phyloP scores from a whole-genome alignment of 768 basidiomycete species.

The Cantharellus anzutake region DNA sequence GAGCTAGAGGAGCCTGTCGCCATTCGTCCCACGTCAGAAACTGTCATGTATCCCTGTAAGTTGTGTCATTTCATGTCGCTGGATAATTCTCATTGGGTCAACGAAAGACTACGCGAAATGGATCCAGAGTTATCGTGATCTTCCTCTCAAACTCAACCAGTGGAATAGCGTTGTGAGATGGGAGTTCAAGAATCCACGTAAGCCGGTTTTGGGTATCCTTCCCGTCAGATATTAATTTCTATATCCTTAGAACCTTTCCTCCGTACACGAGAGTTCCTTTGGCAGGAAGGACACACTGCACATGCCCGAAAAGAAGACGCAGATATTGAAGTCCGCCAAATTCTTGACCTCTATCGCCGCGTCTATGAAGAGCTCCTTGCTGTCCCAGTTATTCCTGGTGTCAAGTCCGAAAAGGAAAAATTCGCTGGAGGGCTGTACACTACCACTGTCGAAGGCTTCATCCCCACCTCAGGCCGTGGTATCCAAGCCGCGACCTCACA shows the following conservation, averaged over 20 bases:
- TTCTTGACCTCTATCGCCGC: slow-evolving; percentile 87
- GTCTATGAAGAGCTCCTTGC: slow-evolving; percentile 96
- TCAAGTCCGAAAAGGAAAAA: slow-evolving; percentile 99
- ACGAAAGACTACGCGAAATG: slow-evolving; percentile 86
- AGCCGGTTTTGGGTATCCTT: slow-evolving; percentile 13
- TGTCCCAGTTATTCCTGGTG: slow-evolving; percentile 88
- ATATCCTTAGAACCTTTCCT: slow-evolving; percentile 71
- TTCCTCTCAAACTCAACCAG: slow-evolving; percentile 92
- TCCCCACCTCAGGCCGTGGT: slow-evolving; percentile 90
- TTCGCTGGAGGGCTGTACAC: slow-evolving; percentile 97
- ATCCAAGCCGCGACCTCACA: slow-evolving; percentile 98
- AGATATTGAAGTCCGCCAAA: slow-evolving; percentile 77
- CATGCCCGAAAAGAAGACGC: slow-evolving; percentile 78
- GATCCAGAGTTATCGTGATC: slow-evolving; percentile 93
- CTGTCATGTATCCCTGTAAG: slow-evolving; percentile 97
- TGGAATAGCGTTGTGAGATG: slow-evolving; percentile 99
- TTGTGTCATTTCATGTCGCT: slow-evolving; percentile 3
- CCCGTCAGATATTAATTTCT: neutral
- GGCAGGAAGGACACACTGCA: slow-evolving; percentile 99
- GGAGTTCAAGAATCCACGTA: slow-evolving; percentile 99
- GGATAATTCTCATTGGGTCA: neutral
- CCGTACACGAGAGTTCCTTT: slow-evolving; percentile 97
- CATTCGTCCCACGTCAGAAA: slow-evolving; percentile 95
- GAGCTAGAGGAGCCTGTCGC: slow-evolving; percentile 96
- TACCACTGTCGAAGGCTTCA: slow-evolving; percentile 94